Evolutionary conservation across 2,329 filamentous ascomycete genomes (phyloP), one percentile per base, ranked within the genome.

Genomic region (Penicillium sp.): DNA sequence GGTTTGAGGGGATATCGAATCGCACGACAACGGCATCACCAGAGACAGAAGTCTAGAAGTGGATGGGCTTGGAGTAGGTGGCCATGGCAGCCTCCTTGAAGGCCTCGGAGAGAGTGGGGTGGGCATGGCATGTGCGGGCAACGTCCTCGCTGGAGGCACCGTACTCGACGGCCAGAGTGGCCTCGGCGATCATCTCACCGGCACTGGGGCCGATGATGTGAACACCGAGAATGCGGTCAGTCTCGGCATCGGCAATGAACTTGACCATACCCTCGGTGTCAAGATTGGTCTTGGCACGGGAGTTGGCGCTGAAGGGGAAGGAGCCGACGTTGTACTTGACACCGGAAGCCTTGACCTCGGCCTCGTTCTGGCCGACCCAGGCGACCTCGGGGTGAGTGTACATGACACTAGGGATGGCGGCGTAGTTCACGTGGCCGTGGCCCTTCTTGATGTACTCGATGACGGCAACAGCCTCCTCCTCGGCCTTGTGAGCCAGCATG

Each of bases 21-120:
- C 50, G 29, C 29, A 52, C 45, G 43, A 47, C 47, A 44, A 32
- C 46, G 38, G 49, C 46, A 9, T 47, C 43, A 39, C 43, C 35
- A 33, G 29, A 37, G 29, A 37, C 35, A 45, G 43, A 52, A 49
- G 52, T 58, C 61, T 87, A 98, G 74, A 86, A 95, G 78, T 98
- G 93, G 70, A 98, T 95, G 58, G 93, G 85, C 79, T 95, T 93
- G 65, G 84, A 82, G 76, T 95, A 90, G 43, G 91, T 96, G 54
- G 89, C 88, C 93, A 98, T 97, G 61, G 93, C 93, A 65, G 93
- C 93, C 82, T 98, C 93, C 81, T 98, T 98, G 82, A 98, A 97
- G 39, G 93, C 93, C 78, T 98, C 93, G 25, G 91, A 84, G 51
- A 98, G 80, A 44, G 90, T 96, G 48, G 93, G 93, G 76, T 98